phyloP scores from a whole-genome alignment of 1,284 basidiomycete genomes.

The Omphalotus olearius region DNA sequence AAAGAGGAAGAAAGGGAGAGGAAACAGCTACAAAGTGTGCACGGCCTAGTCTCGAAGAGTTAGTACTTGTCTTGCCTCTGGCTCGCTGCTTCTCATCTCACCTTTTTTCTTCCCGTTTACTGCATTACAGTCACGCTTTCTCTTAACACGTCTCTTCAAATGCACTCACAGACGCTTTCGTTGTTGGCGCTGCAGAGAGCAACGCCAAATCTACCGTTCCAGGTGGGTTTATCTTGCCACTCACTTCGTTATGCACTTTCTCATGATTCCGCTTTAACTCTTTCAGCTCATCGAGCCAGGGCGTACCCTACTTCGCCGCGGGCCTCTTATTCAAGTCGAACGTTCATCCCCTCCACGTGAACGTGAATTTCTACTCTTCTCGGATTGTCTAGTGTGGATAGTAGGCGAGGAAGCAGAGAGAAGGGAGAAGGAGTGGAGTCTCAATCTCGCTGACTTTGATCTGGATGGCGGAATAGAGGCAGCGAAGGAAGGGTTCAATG shows the following conservation, averaged over 20 bases:
- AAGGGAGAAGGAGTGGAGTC: slow-evolving; percentile 11
- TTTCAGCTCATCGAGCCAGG: slow-evolving; percentile 77
- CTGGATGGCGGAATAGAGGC: background rate
- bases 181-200: slow-evolving; percentile 74
- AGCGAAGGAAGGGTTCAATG: background rate
- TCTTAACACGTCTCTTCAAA: slow-evolving; percentile 73
- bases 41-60: slow-evolving; percentile 75
- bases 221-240: slow-evolving; percentile 17
- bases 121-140: slow-evolving; percentile 63
- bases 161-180: slow-evolving; percentile 69
- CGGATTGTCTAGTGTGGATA: slow-evolving; percentile 78
- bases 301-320: slow-evolving; percentile 70
- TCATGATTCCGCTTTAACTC: slow-evolving; percentile 28
- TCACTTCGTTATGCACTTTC: too few relatives aligned
- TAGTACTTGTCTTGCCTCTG: slow-evolving; percentile 16
- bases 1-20: slow-evolving; percentile 10
- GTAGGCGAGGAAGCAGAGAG: slow-evolving; percentile 37
- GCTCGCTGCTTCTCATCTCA: background rate
- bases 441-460: background rate
- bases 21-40: slow-evolving; percentile 30
- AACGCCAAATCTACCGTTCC: slow-evolving; percentile 71
- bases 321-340: slow-evolving; percentile 44
- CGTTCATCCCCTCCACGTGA: slow-evolving; percentile 35
- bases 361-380: slow-evolving; percentile 77
- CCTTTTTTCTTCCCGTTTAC: slow-evolving; percentile 1